phyloP scores from a whole-genome alignment of 2,329 filamentous ascomycete genomes.

The Lomentospora prolificans region DNA sequence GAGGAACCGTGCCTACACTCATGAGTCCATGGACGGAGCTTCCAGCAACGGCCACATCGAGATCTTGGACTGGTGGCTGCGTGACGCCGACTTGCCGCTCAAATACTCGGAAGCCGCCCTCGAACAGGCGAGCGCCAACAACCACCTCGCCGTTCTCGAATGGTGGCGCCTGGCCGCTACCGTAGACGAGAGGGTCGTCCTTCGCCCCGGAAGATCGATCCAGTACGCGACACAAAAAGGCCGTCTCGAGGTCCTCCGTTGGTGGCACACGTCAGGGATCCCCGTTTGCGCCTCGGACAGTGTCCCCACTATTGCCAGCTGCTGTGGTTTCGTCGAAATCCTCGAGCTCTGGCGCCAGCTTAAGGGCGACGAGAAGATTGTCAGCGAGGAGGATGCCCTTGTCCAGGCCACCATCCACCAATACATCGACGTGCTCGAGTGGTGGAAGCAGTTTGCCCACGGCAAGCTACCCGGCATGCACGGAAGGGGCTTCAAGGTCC shows the following conservation, averaged over 20 bases:
- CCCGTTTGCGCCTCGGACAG: conserved; percentile 70
- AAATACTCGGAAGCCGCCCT: conserved; percentile 81
- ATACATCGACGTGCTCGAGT: conserved; percentile 75
- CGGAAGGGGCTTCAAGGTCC: conserved; percentile 56
- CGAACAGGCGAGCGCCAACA: conserved; percentile 77
- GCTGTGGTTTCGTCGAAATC: conserved; percentile 75
- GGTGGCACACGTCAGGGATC: conserved; percentile 80
- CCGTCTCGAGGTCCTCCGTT: conserved; percentile 65
- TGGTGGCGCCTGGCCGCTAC: conserved; percentile 78
- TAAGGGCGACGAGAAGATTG: conserved; percentile 55
- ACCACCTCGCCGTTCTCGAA: conserved; percentile 75
- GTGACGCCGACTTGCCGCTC: conserved; percentile 63
- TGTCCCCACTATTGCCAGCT: conserved; percentile 74
- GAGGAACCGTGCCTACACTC: conserved; percentile 56
- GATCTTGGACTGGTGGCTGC: conserved; percentile 86
- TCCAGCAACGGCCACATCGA: conserved; percentile 77
- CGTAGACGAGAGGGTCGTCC: conserved; percentile 45
- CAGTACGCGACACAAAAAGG: conserved; percentile 77
- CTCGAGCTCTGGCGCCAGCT: conserved; percentile 70
- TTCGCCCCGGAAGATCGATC: conserved; percentile 78
- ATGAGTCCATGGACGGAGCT: conserved; percentile 78
- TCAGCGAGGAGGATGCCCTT: conserved; percentile 74
- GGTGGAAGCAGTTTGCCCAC: conserved; percentile 70
- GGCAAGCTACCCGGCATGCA: conserved; percentile 44
- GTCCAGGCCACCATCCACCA: conserved; percentile 82